phyloP scores from a whole-genome alignment of 2,329 filamentous ascomycete genomes.

The Thelonectria rubi region DNA sequence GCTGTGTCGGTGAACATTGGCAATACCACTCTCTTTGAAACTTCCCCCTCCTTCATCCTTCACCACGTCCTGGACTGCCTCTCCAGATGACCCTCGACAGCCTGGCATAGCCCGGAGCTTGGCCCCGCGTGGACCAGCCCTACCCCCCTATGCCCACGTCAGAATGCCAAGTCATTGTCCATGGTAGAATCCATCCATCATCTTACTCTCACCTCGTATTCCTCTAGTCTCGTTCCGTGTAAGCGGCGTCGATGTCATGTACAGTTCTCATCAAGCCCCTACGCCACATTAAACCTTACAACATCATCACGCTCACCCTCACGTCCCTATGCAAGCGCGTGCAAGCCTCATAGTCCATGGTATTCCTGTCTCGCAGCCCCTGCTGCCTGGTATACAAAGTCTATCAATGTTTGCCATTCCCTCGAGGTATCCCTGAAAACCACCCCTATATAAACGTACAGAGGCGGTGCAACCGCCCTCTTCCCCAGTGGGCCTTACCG shows the following conservation, averaged over 20 bases:
- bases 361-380: constrained; percentile 20
- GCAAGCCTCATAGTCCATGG: constrained; percentile 1
- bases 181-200: neutral
- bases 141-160: neutral
- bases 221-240: neutral
- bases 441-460: constrained; percentile 27
- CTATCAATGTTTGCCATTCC: constrained; percentile 28
- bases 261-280: neutral
- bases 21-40: neutral
- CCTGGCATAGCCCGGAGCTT: neutral
- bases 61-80: neutral
- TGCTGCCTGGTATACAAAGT: constrained; percentile 35
- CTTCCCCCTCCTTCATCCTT: neutral
- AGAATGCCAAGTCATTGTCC: neutral
- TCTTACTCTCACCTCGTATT: neutral
- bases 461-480: constrained; percentile 21
- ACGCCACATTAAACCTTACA: neutral
- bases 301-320: neutral
- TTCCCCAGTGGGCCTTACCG: constrained; percentile 7
- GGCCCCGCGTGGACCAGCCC: neutral
- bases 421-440: constrained; percentile 17
- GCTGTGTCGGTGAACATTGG: neutral
- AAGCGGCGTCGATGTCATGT: neutral
- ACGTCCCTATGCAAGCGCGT: neutral
- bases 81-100: neutral